Percentiles rank a stretch among this genome's conserved stretches.
phyloP scores from a whole-genome alignment of 1,139 yeast genomes.

The Sugiyamaella pinicola region DNA sequence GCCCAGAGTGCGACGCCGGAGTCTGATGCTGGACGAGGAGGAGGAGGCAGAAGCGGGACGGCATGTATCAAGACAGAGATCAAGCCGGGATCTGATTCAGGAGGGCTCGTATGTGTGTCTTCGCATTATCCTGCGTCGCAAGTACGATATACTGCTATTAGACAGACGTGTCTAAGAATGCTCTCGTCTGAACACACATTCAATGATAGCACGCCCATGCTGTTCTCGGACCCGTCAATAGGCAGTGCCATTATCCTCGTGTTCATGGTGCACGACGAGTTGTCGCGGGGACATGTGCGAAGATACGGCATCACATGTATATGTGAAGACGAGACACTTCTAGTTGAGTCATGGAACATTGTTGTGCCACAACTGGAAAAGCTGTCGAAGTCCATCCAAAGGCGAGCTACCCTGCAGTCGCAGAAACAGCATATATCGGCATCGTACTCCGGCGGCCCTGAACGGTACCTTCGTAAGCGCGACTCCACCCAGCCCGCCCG shows the following conservation, averaged over 20 bases:
- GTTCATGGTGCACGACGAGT: slow-evolving; percentile 66
- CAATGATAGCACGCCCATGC: slow-evolving; percentile 66
- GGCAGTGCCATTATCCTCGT: slow-evolving; percentile 70
- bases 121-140: slow-evolving; percentile 69
- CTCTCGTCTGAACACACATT: slow-evolving; percentile 73
- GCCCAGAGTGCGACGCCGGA: slow-evolving; percentile 10
- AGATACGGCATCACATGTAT: slow-evolving; percentile 68
- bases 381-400: slow-evolving; percentile 54
- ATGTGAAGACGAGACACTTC: slow-evolving; percentile 56
- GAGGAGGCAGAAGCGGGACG: neutral
- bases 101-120: slow-evolving; percentile 40
- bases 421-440: slow-evolving; percentile 27
- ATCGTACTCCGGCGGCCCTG: slow-evolving; percentile 42
- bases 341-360: slow-evolving; percentile 61
- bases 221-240: slow-evolving; percentile 66
- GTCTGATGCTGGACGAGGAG: neutral
- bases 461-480: slow-evolving; percentile 56
- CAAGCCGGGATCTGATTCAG: neutral
- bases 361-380: slow-evolving; percentile 55
- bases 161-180: slow-evolving; percentile 50
- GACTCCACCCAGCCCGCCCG: slow-evolving; percentile 54
- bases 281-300: slow-evolving; percentile 79
- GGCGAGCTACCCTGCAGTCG: slow-evolving; percentile 44
- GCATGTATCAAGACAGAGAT: slow-evolving; percentile 26
- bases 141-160: slow-evolving; percentile 53